phyloP scores from a whole-genome alignment of 768 basidiomycete species.

The Naganishia randhawae region DNA sequence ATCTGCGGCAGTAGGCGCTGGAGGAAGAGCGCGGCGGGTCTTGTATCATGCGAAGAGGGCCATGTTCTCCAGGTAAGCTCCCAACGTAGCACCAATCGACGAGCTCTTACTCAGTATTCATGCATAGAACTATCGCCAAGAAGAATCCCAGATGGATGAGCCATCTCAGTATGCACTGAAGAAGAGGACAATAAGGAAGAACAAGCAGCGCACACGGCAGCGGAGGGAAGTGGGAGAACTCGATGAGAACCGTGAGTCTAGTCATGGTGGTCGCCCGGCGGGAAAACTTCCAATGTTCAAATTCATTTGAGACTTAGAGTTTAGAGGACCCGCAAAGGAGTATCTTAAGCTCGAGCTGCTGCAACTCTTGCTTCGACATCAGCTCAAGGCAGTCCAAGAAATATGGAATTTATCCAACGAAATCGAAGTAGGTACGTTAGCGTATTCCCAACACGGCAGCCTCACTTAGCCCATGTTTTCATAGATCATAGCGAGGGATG shows the following conservation, averaged over 20 bases:
- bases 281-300: not conserved
- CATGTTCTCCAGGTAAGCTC: conserved; percentile 79
- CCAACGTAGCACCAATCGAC: not conserved
- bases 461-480: not conserved
- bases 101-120: not conserved
- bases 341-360: conserved; percentile 79
- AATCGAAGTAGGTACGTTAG: conserved; percentile 31
- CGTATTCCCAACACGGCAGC: not conserved
- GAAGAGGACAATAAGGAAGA: conserved; percentile 65
- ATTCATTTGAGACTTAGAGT: conserved; percentile 59
- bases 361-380: conserved; percentile 74
- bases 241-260: conserved; percentile 61
- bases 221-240: conserved; percentile 57
- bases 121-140: conserved; percentile 74
- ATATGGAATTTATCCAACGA: conserved; percentile 42
- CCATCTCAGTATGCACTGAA: conserved; percentile 62
- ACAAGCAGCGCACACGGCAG: conserved; percentile 49
- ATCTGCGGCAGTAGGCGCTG: conserved; percentile 80
- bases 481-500: conserved; percentile 46
- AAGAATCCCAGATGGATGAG: conserved; percentile 68
- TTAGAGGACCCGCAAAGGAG: conserved; percentile 72
- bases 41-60: conserved; percentile 82
- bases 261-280: not conserved
- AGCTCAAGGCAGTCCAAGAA: conserved; percentile 54
- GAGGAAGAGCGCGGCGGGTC: conserved; percentile 80